phyloP scores from a whole-genome alignment of 148 eudicot genomes.

The Silene conica region DNA sequence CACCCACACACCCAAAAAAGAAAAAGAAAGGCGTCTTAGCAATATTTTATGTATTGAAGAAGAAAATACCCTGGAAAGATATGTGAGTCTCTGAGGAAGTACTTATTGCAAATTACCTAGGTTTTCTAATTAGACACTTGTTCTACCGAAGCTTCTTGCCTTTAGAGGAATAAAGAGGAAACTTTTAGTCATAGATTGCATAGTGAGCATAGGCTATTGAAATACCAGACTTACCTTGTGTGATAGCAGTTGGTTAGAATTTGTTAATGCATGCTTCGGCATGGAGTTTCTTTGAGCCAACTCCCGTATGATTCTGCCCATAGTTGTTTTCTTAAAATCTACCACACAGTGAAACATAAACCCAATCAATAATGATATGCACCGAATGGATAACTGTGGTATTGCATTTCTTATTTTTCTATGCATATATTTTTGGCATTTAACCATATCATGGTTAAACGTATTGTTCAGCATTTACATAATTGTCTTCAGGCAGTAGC shows the following conservation, averaged over 20 bases:
- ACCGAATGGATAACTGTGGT: neutral
- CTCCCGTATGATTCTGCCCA: neutral
- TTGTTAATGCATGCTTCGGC: neutral
- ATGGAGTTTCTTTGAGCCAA: neutral
- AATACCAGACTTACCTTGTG: too few species aligned
- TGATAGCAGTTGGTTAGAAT: too few species aligned
- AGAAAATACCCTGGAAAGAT: neutral
- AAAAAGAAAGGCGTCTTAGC: neutral
- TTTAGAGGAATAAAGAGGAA: neutral
- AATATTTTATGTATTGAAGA: neutral
- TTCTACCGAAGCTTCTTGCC: neutral
- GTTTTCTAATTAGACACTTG: neutral
- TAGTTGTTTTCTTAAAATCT: neutral
- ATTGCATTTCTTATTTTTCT: neutral
- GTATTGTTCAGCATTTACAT: neutral
- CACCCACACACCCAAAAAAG: too few species aligned
- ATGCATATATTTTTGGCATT: neutral
- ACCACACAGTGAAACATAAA: neutral
- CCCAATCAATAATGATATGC: neutral
- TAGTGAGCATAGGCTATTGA: too few species aligned
- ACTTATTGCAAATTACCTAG: neutral
- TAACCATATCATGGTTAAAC: neutral
- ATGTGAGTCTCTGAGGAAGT: neutral
- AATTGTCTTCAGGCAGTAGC: constrained; percentile 39
- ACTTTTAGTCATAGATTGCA: too few species aligned